A percentile compares a stretch with the other conserved stretches of the same genome.
Evolutionary conservation across 2,329 filamentous ascomycete species (phyloP).

Genomic region (Pseudogymnoascus destructans): DNA sequence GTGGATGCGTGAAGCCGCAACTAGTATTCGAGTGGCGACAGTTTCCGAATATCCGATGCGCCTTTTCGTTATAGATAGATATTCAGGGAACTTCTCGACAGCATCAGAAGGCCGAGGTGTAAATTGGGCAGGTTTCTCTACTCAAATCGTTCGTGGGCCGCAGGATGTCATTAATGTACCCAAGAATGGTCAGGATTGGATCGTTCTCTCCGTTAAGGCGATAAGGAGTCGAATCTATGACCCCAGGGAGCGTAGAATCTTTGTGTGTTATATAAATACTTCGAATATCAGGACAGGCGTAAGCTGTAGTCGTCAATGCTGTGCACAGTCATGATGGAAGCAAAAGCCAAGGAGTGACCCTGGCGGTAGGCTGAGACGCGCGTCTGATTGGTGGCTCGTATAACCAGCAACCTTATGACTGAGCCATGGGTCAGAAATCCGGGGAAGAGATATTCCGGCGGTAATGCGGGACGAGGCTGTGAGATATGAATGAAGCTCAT

Average conservation of each 20-base stretch:
- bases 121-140: background rate
- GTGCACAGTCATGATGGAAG: background rate
- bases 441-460: conserved; percentile 7
- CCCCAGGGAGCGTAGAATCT: background rate
- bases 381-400: background rate
- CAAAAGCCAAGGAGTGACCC: background rate
- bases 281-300: background rate
- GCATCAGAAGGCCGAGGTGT: background rate
- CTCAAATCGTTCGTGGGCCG: background rate
- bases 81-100: background rate
- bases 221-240: background rate
- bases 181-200: background rate
- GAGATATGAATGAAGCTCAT: conserved; percentile 3
- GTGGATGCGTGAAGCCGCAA: background rate
- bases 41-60: background rate
- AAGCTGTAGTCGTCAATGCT: background rate
- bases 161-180: background rate
- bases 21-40: background rate
- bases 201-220: background rate
- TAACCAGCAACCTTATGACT: background rate
- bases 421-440: background rate
- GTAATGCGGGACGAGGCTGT: conserved; percentile 2
- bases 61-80: background rate
- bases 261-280: background rate
- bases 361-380: conserved; percentile 1